phyloP scores from a whole-genome alignment of 208 protist genomes.

The Trypanosoma theileri region DNA sequence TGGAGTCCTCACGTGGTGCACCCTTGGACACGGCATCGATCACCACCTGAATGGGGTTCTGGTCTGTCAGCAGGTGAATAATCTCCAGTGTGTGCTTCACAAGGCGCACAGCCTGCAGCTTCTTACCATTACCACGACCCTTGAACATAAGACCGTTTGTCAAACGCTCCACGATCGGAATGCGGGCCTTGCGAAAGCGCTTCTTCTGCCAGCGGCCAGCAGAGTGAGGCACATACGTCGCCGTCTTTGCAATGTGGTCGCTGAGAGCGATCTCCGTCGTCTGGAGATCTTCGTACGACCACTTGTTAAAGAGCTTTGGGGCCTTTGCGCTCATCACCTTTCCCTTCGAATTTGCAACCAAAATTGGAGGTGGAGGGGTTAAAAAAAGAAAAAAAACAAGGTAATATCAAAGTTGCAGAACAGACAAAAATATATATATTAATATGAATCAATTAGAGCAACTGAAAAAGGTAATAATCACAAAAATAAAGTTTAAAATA shows the following conservation, averaged over 20 bases:
- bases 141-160: constrained; percentile 98
- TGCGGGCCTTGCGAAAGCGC: constrained; percentile 99
- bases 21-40: constrained; percentile 98
- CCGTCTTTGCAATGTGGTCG: constrained; percentile 98
- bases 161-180: constrained; percentile 95
- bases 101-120: constrained; percentile 98
- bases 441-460: constrained; percentile 6
- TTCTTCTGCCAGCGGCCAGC: constrained; percentile 97
- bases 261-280: constrained; percentile 88
- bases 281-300: constrained; percentile 84
- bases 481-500: background rate
- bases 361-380: background rate
- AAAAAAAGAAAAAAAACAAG: constrained; percentile 20
- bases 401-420: constrained; percentile 5
- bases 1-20: constrained; percentile 99
- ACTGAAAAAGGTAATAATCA: constrained; percentile 3
- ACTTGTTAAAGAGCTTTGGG: constrained; percentile 93
- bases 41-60: constrained; percentile 99
- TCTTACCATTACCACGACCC: constrained; percentile 99
- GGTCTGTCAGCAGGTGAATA: constrained; percentile 98
- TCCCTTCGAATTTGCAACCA: constrained; percentile 15
- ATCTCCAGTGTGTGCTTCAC: constrained; percentile 99
- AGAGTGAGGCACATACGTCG: constrained; percentile 98
- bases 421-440: constrained; percentile 5
- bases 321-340: constrained; percentile 56